These are phyloP conservation scores for Talaromyces borbonicus DNA, from an alignment of 495 filamentous ascomycete species.

Conservation along the genomic window DNA sequence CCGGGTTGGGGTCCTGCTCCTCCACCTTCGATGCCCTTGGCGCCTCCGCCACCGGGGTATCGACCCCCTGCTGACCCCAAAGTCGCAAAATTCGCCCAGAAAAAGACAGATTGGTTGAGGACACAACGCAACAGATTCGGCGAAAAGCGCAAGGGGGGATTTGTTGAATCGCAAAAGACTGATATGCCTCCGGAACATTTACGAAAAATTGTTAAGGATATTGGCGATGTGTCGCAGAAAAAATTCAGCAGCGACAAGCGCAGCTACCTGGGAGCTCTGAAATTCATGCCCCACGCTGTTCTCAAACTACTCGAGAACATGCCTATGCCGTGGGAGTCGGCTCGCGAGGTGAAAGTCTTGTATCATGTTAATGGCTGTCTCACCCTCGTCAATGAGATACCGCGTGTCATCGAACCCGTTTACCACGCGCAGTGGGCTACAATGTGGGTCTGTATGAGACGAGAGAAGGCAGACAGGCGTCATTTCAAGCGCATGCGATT, in stretches of 20 bases:
- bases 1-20: slow-evolving; percentile 63
- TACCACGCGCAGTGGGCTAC: slow-evolving; percentile 99
- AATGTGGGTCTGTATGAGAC: slow-evolving; percentile 98
- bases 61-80: slow-evolving; percentile 76
- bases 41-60: slow-evolving; percentile 84
- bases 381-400: slow-evolving; percentile 94
- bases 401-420: slow-evolving; percentile 94
- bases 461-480: slow-evolving; percentile 92
- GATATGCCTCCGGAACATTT: slow-evolving; percentile 99
- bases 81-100: slow-evolving; percentile 90
- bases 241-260: slow-evolving; percentile 99
- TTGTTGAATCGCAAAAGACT: slow-evolving; percentile 94
- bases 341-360: slow-evolving; percentile 90
- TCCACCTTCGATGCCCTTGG: slow-evolving; percentile 63
- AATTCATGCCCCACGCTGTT: slow-evolving; percentile 99
- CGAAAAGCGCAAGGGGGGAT: slow-evolving; percentile 93
- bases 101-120: slow-evolving; percentile 98
- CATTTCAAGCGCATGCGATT: slow-evolving; percentile 99
- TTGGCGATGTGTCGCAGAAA: slow-evolving; percentile 98
- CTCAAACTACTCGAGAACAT: slow-evolving; percentile 98
- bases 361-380: slow-evolving; percentile 98
- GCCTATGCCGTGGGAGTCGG: slow-evolving; percentile 99
- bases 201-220: slow-evolving; percentile 96
- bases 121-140: slow-evolving; percentile 87
- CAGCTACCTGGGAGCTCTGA: slow-evolving; percentile 92